Base-by-base conservation (phyloP, 371 early-diverging fungal species). In the Mortierella sp. region DNA sequence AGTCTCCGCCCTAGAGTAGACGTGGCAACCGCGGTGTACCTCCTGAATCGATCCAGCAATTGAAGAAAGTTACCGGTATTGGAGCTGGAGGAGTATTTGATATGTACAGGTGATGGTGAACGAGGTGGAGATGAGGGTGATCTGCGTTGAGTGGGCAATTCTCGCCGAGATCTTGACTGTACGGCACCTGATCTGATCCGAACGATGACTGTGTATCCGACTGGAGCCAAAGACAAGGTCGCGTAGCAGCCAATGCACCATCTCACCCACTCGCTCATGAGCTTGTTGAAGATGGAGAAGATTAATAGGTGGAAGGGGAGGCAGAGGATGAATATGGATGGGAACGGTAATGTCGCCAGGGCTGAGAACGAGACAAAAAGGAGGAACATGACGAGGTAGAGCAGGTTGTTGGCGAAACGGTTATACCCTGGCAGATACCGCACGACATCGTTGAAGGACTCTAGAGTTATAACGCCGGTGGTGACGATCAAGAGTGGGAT, bases 341-440 rank as follows among this genome's bases (percentile, higher is more conserved):
- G 53, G 50, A 58, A 30, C 14, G 76, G 69, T 16, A 74, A 21
- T 7, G 53, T 41, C 0, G 76, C 69, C 21, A 74, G 30, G 24
- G 61, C 28, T 4, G 65, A 59, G 41, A 74, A 74, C 5, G 76
- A 74, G 23, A 54, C 50, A 10, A 74, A 34, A 47, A 74, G 69
- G 8, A 74, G 62, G 47, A 69, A 74, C 65, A 68, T 65, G 59
- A 74, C 70, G 43, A 74, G 66, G 58, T 74, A 74, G 16, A 74
- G 52, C 5, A 74, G 55, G 42, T 69, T 68, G 65, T 74, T 74
- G 69, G 76, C 76, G 46, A 74, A 69, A 51, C 42, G 9, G 23
- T 58, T 55, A 28, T 74, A 74, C 2, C 76, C 76, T 0, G 70
- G 76, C 54, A 74, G 31, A 41, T 74, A 74, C 1, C 76, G 76